Evolutionary conservation across 2,329 filamentous ascomycete genomes (phyloP).

Genomic region (Pseudopyrenochaeta lycopersici): DNA sequence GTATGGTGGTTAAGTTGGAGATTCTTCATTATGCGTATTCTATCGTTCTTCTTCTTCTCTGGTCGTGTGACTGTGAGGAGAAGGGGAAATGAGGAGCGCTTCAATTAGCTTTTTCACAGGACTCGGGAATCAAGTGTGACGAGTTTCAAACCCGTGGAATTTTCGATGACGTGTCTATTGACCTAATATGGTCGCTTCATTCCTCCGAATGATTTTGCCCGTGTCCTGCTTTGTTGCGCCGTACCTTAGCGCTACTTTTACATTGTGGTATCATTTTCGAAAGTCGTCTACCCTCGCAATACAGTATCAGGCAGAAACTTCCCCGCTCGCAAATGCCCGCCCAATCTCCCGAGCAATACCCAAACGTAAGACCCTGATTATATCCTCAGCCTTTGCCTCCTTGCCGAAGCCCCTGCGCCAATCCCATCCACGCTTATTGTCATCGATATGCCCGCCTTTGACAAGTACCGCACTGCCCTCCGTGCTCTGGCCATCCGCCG

Average conservation of each 20-base stretch:
- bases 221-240: neutral
- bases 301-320: conserved; percentile 53
- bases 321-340: conserved; percentile 72
- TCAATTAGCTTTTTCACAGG: too few relatives aligned
- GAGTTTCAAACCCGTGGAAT: too few relatives aligned
- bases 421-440: conserved; percentile 73
- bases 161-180: too few relatives aligned
- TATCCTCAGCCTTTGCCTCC: conserved; percentile 69
- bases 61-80: too few relatives aligned
- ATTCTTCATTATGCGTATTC: too few relatives aligned
- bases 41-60: neutral
- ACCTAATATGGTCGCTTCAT: too few relatives aligned
- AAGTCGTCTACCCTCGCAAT: neutral
- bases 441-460: conserved; percentile 34
- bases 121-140: too few relatives aligned
- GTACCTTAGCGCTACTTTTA: neutral
- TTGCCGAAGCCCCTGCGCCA: conserved; percentile 70
- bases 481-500: conserved; percentile 40
- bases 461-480: conserved; percentile 61
- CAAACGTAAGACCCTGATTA: conserved; percentile 76
- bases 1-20: too few relatives aligned
- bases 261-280: conserved; percentile 8
- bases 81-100: too few relatives aligned
- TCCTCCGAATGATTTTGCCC: too few relatives aligned
- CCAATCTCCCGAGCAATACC: conserved; percentile 79